Evolutionary conservation across 1,284 basidiomycete species (phyloP).

Genomic region (Moniliophthora roreri): DNA sequence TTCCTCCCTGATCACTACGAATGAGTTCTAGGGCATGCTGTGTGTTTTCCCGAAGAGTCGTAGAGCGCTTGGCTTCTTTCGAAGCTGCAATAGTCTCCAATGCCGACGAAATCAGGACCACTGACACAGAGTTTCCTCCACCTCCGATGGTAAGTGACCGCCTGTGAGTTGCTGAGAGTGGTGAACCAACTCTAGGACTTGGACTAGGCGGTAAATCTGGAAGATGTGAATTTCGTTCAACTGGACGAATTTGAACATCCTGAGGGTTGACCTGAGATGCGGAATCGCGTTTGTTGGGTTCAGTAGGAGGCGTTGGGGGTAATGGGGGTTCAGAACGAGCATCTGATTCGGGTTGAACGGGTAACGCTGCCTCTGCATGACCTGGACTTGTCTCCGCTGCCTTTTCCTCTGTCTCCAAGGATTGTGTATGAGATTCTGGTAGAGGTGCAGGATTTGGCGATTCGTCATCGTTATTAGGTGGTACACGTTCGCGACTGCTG

Average conservation of each 20-base stretch:
- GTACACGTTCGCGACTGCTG: constrained; percentile 3
- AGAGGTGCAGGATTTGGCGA: background rate
- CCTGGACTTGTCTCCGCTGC: background rate
- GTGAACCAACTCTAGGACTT: background rate
- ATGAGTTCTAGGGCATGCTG: constrained; percentile 84
- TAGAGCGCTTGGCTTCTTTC: constrained; percentile 85
- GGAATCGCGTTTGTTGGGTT: background rate
- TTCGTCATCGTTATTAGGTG: background rate
- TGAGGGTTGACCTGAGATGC: background rate
- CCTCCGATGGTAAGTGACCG: constrained; percentile 73
- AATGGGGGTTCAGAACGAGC: background rate
- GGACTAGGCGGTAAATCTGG: constrained; percentile 7
- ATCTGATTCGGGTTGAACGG: background rate
- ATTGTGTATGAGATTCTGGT: background rate
- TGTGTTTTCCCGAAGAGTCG: constrained; percentile 79
- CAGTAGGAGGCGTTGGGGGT: background rate
- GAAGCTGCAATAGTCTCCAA: constrained; percentile 86
- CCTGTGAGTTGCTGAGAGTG: constrained; percentile 25
- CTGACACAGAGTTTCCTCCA: constrained; percentile 68
- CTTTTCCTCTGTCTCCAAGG: background rate
- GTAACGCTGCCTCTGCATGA: background rate
- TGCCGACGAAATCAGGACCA: constrained; percentile 82
- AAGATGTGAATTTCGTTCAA: background rate
- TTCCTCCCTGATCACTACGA: constrained; percentile 66
- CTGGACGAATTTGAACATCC: background rate